These are phyloP conservation scores for Pyrenopolyporus hunteri DNA, from an alignment of 495 filamentous ascomycete species.

Conservation along the genomic window DNA sequence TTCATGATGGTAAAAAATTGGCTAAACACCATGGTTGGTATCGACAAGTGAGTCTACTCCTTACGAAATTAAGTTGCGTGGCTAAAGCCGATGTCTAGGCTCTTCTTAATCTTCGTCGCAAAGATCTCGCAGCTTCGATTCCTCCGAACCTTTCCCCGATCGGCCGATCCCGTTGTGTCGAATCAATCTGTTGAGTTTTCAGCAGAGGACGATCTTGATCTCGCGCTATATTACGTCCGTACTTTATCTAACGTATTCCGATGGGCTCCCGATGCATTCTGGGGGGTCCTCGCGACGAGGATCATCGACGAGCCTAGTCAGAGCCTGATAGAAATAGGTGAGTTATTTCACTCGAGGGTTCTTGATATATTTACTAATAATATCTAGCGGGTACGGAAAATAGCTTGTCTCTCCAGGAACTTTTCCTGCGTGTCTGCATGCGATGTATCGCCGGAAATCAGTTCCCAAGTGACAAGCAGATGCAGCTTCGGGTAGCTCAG, in stretches of 20 bases:
- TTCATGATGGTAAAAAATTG: slow-evolving; percentile 79
- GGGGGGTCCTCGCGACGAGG: slow-evolving; percentile 63
- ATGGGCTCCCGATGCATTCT: slow-evolving; percentile 64
- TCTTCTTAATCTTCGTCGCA: slow-evolving; percentile 61
- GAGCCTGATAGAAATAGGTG: slow-evolving; percentile 53
- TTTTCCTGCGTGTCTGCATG: slow-evolving; percentile 65
- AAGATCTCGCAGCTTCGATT: slow-evolving; percentile 62
- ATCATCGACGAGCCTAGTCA: slow-evolving; percentile 47
- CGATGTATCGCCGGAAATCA: slow-evolving; percentile 60
- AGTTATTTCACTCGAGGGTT: slow-evolving; percentile 18
- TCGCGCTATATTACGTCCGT: slow-evolving; percentile 79
- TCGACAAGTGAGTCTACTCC: slow-evolving; percentile 60
- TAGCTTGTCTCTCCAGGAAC: slow-evolving; percentile 62
- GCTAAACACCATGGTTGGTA: slow-evolving; percentile 75
- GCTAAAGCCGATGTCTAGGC: slow-evolving; percentile 42
- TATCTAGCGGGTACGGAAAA: slow-evolving; percentile 51
- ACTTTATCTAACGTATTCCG: slow-evolving; percentile 74
- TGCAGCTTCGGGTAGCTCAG: slow-evolving; percentile 55
- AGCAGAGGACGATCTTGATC: slow-evolving; percentile 69
- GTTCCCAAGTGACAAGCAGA: slow-evolving; percentile 40
- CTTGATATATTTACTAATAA: slow-evolving; percentile 24
- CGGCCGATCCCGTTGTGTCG: slow-evolving; percentile 37
- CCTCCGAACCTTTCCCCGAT: slow-evolving; percentile 51
- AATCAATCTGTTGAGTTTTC: slow-evolving; percentile 39
- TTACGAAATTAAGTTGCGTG: neutral